Conservation (phyloP, 495 filamentous ascomycete genomes). For the Aspergillus hancockii region DNA sequence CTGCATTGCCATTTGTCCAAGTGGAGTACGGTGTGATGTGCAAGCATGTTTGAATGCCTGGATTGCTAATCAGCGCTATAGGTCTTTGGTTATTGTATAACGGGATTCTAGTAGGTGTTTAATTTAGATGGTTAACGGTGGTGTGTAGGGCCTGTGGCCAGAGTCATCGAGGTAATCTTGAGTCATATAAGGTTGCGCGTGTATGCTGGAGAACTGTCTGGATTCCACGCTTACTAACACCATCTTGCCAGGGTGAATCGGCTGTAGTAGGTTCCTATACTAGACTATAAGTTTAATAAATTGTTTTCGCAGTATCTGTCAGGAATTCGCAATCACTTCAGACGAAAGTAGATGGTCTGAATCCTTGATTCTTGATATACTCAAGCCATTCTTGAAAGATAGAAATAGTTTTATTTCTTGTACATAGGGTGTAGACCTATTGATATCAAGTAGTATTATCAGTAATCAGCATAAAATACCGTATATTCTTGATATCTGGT, state of each 20-base stretch:
- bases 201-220: background rate
- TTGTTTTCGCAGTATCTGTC: too few species aligned
- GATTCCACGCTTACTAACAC: background rate
- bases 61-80: background rate
- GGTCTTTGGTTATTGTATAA: background rate
- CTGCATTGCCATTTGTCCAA: slow-evolving; percentile 1
- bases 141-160: slow-evolving; percentile 2
- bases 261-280: slow-evolving; percentile 2
- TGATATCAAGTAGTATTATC: background rate
- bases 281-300: too few species aligned
- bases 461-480: slow-evolving; percentile 3
- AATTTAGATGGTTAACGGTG: background rate
- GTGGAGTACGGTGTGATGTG: background rate
- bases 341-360: background rate
- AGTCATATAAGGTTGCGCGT: background rate
- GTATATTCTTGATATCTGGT: background rate
- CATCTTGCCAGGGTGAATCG: slow-evolving; percentile 2
- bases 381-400: background rate
- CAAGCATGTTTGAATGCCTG: background rate
- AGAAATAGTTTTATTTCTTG: background rate
- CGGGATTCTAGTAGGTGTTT: background rate
- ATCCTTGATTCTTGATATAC: background rate
- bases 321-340: background rate
- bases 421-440: background rate
- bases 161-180: background rate